Percentiles rank a stretch among this genome's conserved stretches.
These are phyloP conservation scores for Spergularia azorica DNA, from an alignment of 179 eudicot genomes.

Conservation along the genomic window DNA sequence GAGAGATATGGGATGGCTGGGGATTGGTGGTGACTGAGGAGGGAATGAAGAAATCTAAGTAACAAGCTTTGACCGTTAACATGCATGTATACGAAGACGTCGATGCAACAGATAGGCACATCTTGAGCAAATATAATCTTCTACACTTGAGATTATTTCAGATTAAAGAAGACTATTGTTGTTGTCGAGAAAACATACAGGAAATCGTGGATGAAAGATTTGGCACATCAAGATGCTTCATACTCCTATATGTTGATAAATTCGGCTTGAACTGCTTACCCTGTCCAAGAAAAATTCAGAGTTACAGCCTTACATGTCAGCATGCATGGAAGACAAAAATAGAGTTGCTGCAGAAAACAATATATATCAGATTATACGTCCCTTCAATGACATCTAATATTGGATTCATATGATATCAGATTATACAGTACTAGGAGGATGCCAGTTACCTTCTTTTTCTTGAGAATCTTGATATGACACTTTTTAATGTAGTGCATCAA, in stretches of 20 bases:
- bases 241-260: conserved; percentile 27
- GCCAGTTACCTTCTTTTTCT: conserved; percentile 63
- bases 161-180: neutral
- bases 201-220: conserved; percentile 32
- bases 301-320: neutral
- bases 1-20: neutral
- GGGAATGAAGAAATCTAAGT: neutral
- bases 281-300: conserved; percentile 34
- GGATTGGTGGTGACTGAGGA: neutral
- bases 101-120: neutral
- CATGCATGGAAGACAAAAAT: conserved; percentile 1
- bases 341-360: conserved; percentile 1
- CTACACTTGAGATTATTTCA: neutral
- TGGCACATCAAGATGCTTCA: conserved; percentile 30
- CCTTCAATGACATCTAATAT: too few relatives aligned
- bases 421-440: neutral
- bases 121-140: conserved; percentile 1
- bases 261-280: conserved; percentile 39
- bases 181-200: conserved; percentile 38
- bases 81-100: neutral
- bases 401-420: neutral
- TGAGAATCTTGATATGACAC: conserved; percentile 80
- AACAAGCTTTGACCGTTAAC: neutral
- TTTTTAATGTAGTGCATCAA: conserved; percentile 86
- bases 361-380: neutral